Evolutionary conservation across 805 yeast species (phyloP), one percentile per base, ranked within the genome.

Genomic region (Ogataea chonburiensis): DNA sequence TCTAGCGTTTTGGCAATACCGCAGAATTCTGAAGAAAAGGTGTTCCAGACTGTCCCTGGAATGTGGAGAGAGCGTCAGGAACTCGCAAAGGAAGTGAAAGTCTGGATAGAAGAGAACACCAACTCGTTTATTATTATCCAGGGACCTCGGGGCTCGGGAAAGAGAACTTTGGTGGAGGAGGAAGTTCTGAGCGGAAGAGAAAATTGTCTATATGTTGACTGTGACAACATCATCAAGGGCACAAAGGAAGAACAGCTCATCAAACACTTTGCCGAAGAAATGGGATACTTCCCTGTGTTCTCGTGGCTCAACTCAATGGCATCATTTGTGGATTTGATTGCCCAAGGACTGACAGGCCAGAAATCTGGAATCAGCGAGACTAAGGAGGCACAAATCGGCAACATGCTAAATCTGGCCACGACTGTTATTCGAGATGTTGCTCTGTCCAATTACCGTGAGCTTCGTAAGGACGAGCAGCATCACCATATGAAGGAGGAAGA

Each of bases 101-200:
- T 84, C 47, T 85, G 95, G 93, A 65, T 93, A 5, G 79, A 78
- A 40, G 98, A 93, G 58, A 89, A 88, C 44, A 79, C 80, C n/a
- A 81, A 84, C 56, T 86, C 97, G 2, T 93, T 88, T 55, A 88
- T 91, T 17, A 77, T 93, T 3, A 79, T 93, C 3, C 77, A 81
- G 44, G 98, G 98, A 9, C 98, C 98, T 5, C 73, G 86, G 46
- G 98, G 98, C 5, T 79, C 95, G n/a, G 98, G 98, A 15, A 91
- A 93, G 52, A 74, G 79, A 42, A 91, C 80, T 42, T 64, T 87
- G 42, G 88, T 91, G 4, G 62, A 81, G 54, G 78, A 78, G 28
- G 77, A 81, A 51, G 79, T 83, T 1, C 66, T 86, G 28, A 63
- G 68, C 31, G 76, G 69, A 18, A 74, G 88, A 34, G 67, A 70